Base-by-base conservation (phyloP, 2,329 filamentous ascomycete species). In the Teratosphaeria nubilosa region DNA sequence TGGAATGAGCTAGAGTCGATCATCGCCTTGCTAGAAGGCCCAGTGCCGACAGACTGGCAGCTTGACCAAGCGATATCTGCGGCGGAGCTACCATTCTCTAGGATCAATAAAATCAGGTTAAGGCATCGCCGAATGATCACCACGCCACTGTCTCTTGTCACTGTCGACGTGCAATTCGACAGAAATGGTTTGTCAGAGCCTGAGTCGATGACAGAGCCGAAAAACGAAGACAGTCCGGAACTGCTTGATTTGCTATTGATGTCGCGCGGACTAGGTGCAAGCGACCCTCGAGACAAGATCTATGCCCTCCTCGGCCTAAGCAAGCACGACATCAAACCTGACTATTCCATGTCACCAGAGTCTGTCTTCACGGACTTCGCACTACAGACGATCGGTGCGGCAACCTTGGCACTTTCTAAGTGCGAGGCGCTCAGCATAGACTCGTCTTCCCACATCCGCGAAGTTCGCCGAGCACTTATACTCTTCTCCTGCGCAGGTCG, bases 331-430 rank as follows among this genome's bases (percentile, higher is more conserved):
- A 63, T 68, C 51, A 56, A 58, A 13, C 62, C 64, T 10, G 66
- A 69, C 41, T 69, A 69, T 57, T 59, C 62, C 10, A 58, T 60
- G 51, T 65, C 62, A 16, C 59, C 67, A 1, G 58, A 67, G 20
- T 62, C 58, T 5, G 61, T 69, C n/a, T 69, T 67, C 58, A 65
- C 60, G 16, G 64, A 70, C 22, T 70, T 70, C 50, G 68, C 68
- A 10, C 59, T 64, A 14, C 62, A 65, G 27, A 65, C 64, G 25
- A 62, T 69, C 14, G 65, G 66, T 11, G 56, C 59, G 20, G 66
- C 65, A 2, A 66, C 62, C 0, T 58, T 62, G 10, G 50, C 58
- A 24, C 27, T 53, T 34, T 56, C 59, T 4, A 51, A 51, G 6
- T 50, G 31, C 31, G 56, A 55, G n/a, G 54, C 25, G 10, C 27